A percentile compares a stretch with the other conserved stretches of the same genome.
Evolutionary conservation across 768 basidiomycete species (phyloP).

Genomic region (Auriculariales sp.): DNA sequence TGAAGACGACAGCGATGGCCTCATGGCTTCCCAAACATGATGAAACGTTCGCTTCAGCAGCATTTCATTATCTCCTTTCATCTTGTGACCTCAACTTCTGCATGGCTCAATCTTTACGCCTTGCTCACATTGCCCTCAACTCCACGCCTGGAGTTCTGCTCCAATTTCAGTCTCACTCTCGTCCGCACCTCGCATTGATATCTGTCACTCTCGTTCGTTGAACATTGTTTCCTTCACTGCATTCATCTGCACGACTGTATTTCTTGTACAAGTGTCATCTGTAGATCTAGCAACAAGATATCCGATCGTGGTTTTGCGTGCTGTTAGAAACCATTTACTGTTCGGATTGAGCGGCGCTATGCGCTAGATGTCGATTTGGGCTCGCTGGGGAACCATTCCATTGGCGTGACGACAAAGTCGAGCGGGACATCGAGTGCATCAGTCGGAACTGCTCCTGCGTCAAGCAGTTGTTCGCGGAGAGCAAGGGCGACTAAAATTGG

Average conservation of each 20-base stretch:
- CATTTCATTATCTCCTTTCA: neutral
- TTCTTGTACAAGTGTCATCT: constrained; percentile 58
- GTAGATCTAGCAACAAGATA: too few species aligned
- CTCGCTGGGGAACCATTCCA: too few species aligned
- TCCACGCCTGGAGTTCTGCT: constrained; percentile 29
- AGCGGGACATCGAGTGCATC: too few species aligned
- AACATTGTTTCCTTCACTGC: neutral
- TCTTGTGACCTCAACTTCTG: neutral
- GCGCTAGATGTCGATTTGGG: too few species aligned
- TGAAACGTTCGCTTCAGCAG: neutral
- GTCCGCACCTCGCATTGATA: neutral
- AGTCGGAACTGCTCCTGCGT: too few species aligned
- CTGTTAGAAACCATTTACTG: too few species aligned
- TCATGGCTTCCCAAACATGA: neutral
- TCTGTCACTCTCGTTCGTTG: neutral
- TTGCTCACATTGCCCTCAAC: neutral
- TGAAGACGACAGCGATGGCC: constrained; percentile 15
- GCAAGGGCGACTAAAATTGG: too few species aligned
- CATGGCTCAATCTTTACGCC: neutral
- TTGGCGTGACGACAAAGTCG: too few species aligned
- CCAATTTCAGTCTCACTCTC: neutral
- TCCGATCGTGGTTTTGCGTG: too few species aligned
- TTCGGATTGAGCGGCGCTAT: too few species aligned
- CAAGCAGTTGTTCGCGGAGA: too few species aligned
- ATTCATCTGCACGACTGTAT: constrained; percentile 1